These are phyloP conservation scores for Solanum lignicaule DNA, from an alignment of 257 asterid genomes.

Conservation along the genomic window DNA sequence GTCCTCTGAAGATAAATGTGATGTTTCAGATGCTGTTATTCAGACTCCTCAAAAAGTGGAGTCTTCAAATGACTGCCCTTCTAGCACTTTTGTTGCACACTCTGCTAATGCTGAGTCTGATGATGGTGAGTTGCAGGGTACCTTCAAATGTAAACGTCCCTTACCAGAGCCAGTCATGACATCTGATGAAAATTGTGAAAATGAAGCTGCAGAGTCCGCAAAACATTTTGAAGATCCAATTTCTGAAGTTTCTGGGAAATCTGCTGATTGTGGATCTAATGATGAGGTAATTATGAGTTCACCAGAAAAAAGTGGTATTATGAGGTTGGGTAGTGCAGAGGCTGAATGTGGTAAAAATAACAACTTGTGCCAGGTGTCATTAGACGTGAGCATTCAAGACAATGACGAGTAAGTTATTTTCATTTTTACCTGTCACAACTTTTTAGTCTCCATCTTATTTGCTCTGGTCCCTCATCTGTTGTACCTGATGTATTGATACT, in stretches of 20 bases:
- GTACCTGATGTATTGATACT: neutral
- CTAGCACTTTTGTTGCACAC: slow-evolving; percentile 14
- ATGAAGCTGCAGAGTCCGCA: slow-evolving; percentile 18
- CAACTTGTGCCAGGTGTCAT: slow-evolving; percentile 11
- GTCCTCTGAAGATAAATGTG: slow-evolving; percentile 14
- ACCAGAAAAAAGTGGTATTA: slow-evolving; percentile 12
- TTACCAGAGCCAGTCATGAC: slow-evolving; percentile 12
- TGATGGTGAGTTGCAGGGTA: slow-evolving; percentile 16
- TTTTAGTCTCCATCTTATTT: neutral
- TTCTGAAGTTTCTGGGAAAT: slow-evolving; percentile 17
- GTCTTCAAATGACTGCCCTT: slow-evolving; percentile 12
- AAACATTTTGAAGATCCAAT: slow-evolving; percentile 26
- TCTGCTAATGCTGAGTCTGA: slow-evolving; percentile 11
- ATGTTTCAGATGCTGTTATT: slow-evolving; percentile 19
- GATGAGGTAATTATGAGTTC: slow-evolving; percentile 21
- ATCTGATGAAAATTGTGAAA: slow-evolving; percentile 19
- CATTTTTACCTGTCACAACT: neutral
- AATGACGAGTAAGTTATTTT: slow-evolving; percentile 33
- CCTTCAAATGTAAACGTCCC: slow-evolving; percentile 5
- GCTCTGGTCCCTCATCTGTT: neutral
- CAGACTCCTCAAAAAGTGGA: slow-evolving; percentile 1
- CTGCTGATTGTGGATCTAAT: slow-evolving; percentile 16
- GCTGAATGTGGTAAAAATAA: slow-evolving; percentile 23
- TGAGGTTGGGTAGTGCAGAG: slow-evolving; percentile 12
- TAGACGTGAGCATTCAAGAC: slow-evolving; percentile 26